Evolutionary conservation across 192 early-diverging fungal genomes (phyloP).

Genomic region (Coemansia sp.): DNA sequence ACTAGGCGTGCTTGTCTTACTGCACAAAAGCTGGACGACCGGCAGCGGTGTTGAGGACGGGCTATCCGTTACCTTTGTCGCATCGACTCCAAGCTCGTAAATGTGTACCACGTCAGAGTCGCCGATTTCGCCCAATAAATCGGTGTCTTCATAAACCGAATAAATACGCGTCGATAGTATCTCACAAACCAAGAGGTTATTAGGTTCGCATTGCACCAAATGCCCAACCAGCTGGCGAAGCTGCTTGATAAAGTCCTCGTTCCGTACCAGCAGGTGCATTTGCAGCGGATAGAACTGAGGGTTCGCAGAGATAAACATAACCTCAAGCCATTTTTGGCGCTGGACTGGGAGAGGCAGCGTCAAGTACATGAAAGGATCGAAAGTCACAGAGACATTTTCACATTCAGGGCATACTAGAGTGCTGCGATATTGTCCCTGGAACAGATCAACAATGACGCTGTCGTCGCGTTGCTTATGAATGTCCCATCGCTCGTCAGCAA

Average conservation of each 20-base stretch:
- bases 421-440: slow-evolving; percentile 71
- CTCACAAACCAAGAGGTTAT: slow-evolving; percentile 32
- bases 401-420: slow-evolving; percentile 60
- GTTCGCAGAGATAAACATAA: slow-evolving; percentile 54
- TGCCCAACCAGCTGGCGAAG: slow-evolving; percentile 64
- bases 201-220: slow-evolving; percentile 16
- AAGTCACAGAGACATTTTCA: slow-evolving; percentile 66
- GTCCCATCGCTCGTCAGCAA: slow-evolving; percentile 73
- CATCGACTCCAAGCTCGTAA: slow-evolving; percentile 37
- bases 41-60: slow-evolving; percentile 10
- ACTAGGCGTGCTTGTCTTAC: slow-evolving; percentile 8
- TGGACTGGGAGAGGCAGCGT: slow-evolving; percentile 74
- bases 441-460: slow-evolving; percentile 74
- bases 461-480: slow-evolving; percentile 75
- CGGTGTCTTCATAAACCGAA: slow-evolving; percentile 28
- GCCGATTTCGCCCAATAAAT: slow-evolving; percentile 31
- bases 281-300: slow-evolving; percentile 34
- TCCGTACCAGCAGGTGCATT: slow-evolving; percentile 59
- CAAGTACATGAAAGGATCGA: slow-evolving; percentile 81
- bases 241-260: slow-evolving; percentile 62
- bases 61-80: slow-evolving; percentile 17
- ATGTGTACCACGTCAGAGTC: slow-evolving; percentile 27
- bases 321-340: slow-evolving; percentile 57
- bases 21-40: slow-evolving; percentile 38
- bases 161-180: slow-evolving; percentile 24